Percentiles rank a stretch among this genome's conserved stretches.
These are phyloP conservation scores for Wickerhamomyces alni DNA, from an alignment of 805 yeast species.

Conservation along the genomic window DNA sequence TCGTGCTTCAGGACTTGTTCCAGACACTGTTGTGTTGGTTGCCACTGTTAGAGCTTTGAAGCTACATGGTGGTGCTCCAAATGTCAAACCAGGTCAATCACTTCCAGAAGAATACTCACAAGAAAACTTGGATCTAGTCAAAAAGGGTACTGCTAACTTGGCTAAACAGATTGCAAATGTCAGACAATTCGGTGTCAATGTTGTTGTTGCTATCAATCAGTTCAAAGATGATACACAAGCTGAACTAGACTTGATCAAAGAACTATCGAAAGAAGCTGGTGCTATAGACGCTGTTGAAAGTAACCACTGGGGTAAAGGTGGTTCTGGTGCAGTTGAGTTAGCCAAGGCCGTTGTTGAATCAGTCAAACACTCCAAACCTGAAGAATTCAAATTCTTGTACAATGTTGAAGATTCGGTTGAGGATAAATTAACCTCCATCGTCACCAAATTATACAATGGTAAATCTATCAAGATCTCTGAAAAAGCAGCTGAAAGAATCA, in stretches of 20 bases:
- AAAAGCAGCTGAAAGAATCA: constrained; percentile 64
- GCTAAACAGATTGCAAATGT: constrained; percentile 75
- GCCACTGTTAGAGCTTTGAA: constrained; percentile 83
- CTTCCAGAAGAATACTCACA: constrained; percentile 66
- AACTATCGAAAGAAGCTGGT: constrained; percentile 69
- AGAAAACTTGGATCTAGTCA: constrained; percentile 65
- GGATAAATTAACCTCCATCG: constrained; percentile 61
- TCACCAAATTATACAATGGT: constrained; percentile 76
- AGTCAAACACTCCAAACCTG: constrained; percentile 37
- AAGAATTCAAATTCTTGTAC: constrained; percentile 49
- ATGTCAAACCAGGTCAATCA: constrained; percentile 79
- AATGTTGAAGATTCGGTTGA: constrained; percentile 59
- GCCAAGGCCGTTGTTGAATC: constrained; percentile 68
- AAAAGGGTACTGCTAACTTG: constrained; percentile 67
- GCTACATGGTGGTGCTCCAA: constrained; percentile 87
- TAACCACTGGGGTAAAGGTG: constrained; percentile 87
- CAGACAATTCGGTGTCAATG: constrained; percentile 66
- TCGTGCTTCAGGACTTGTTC: constrained; percentile 72
- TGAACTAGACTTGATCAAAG: constrained; percentile 63
- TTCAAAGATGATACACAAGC: constrained; percentile 66
- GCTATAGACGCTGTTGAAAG: constrained; percentile 75
- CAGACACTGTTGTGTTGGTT: constrained; percentile 74
- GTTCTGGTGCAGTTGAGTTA: constrained; percentile 68
- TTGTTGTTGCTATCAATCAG: constrained; percentile 76
- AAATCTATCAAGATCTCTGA: constrained; percentile 62